These are phyloP conservation scores for Termitomyces sp. DNA, from an alignment of 768 basidiomycete genomes.

Conservation along the genomic window DNA sequence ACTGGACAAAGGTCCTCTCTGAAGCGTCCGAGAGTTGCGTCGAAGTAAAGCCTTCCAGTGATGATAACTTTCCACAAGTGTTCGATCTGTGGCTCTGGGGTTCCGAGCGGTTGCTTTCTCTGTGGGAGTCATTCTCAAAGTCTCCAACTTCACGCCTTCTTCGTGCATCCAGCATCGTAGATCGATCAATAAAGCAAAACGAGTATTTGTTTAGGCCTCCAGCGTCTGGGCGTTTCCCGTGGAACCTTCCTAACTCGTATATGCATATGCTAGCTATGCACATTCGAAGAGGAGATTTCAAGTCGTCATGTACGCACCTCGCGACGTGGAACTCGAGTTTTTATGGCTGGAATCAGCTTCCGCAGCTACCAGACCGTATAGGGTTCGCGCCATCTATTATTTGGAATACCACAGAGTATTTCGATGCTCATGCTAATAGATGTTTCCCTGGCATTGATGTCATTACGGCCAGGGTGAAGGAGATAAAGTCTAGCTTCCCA, in stretches of 20 bases:
- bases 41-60: conserved; percentile 31
- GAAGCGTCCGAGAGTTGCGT: conserved; percentile 41
- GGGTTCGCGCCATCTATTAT: conserved; percentile 17
- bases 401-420: conserved; percentile 19
- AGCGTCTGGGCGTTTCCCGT: conserved; percentile 12
- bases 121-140: conserved; percentile 27
- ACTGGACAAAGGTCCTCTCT: conserved; percentile 35
- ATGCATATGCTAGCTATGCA: conserved; percentile 35
- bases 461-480: conserved; percentile 18
- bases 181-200: conserved; percentile 30
- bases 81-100: conserved; percentile 35
- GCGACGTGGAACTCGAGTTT: conserved; percentile 28
- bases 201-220: conserved; percentile 27
- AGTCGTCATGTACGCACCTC: conserved; percentile 27
- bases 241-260: conserved; percentile 25
- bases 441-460: conserved; percentile 29
- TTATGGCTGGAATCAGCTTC: conserved; percentile 33
- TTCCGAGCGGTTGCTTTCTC: conserved; percentile 26
- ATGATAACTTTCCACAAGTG: conserved; percentile 27
- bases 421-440: conserved; percentile 22
- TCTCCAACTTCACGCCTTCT: conserved; percentile 30
- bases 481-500: background rate
- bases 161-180: conserved; percentile 29
- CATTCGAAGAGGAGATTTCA: conserved; percentile 36
- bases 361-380: conserved; percentile 28